These are phyloP conservation scores for Penicillium odoratum DNA, from an alignment of 495 filamentous ascomycete species.

Conservation along the genomic window DNA sequence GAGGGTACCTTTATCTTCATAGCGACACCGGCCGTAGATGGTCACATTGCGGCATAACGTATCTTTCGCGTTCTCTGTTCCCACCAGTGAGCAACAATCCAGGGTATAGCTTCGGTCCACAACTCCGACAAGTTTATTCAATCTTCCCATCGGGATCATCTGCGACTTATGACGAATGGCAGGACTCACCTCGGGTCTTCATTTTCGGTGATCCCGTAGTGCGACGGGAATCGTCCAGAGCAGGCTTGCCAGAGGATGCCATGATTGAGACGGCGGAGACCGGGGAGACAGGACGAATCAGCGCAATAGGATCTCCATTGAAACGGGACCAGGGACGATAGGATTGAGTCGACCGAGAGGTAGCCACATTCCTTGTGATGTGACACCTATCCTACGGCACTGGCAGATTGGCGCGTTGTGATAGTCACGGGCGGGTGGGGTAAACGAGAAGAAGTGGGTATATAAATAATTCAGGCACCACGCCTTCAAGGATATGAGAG, in stretches of 20 bases:
- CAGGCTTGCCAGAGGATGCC: conserved; percentile 46
- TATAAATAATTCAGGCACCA: conserved; percentile 13
- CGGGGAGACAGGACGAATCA: conserved; percentile 38
- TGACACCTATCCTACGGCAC: conserved; percentile 16
- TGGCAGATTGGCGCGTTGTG: conserved; percentile 15
- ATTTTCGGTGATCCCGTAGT: conserved; percentile 59
- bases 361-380: conserved; percentile 45
- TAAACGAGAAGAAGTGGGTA: conserved; percentile 17
- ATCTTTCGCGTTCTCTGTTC: conserved; percentile 70
- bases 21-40: conserved; percentile 92
- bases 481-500: conserved; percentile 15
- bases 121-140: conserved; percentile 4
- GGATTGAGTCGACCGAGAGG: conserved; percentile 34
- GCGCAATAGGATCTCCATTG: conserved; percentile 45
- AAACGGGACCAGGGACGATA: conserved; percentile 32
- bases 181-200: conserved; percentile 59
- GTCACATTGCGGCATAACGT: conserved; percentile 90
- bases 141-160: neutral
- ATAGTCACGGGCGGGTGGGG: conserved; percentile 24
- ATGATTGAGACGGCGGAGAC: conserved; percentile 33
- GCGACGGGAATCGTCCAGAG: conserved; percentile 47
- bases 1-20: conserved; percentile 71
- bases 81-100: conserved; percentile 11
- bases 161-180: neutral
- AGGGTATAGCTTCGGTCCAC: neutral